These are phyloP conservation scores for Teunomyces pallodes DNA, from an alignment of 805 yeast species.

Conservation along the genomic window DNA sequence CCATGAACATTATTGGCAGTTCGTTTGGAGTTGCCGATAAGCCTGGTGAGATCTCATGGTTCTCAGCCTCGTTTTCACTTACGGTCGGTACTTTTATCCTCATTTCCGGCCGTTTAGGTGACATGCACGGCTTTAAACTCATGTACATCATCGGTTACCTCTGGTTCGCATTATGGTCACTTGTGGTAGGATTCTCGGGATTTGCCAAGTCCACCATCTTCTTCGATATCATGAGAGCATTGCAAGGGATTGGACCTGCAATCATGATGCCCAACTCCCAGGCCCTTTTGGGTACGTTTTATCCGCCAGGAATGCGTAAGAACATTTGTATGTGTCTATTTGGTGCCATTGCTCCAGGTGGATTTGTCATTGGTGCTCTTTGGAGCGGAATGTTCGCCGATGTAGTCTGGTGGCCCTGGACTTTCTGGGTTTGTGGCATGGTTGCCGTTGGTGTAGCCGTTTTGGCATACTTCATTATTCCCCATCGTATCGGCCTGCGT, in stretches of 20 bases:
- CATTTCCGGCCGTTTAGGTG: conserved; percentile 34
- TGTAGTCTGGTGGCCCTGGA: conserved; percentile 37
- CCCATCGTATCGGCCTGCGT: conserved; percentile 22
- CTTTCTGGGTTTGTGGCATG: conserved; percentile 28
- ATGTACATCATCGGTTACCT: conserved; percentile 25
- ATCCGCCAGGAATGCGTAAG: conserved; percentile 21
- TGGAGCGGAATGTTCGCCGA: conserved; percentile 24
- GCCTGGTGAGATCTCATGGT: conserved; percentile 35
- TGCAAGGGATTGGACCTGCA: conserved; percentile 37
- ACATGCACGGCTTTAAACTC: conserved; percentile 32
- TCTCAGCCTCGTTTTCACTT: conserved; percentile 31
- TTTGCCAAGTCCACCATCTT: conserved; percentile 21
- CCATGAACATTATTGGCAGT: conserved; percentile 16
- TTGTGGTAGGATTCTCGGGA: conserved; percentile 26
- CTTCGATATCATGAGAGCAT: conserved; percentile 28
- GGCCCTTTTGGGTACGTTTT: conserved; percentile 31
- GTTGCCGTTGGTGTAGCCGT: conserved; percentile 14
- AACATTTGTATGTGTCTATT: conserved; percentile 25
- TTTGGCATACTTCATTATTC: conserved; percentile 23
- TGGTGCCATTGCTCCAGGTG: conserved; percentile 36
- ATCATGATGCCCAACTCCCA: conserved; percentile 33
- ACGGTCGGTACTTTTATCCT: conserved; percentile 38
- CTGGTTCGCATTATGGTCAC: conserved; percentile 21
- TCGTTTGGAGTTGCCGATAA: conserved; percentile 22
- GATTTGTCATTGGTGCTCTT: conserved; percentile 29